Conservation (phyloP, 768 basidiomycete species). For the Pilatotrama ljubarskyi region DNA sequence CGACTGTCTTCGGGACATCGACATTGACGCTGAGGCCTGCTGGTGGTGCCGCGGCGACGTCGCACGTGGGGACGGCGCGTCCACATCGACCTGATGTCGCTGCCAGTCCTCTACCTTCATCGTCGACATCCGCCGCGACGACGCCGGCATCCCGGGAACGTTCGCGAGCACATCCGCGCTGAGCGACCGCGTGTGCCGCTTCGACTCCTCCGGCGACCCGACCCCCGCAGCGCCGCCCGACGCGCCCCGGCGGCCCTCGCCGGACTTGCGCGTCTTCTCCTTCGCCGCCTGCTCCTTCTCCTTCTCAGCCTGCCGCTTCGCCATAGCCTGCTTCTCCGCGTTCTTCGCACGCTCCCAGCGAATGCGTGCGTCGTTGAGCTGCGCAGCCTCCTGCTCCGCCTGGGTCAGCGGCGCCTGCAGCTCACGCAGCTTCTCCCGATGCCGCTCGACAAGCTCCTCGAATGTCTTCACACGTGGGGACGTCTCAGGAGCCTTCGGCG, state of each 20-base stretch:
- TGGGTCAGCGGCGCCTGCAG: conserved; percentile 85
- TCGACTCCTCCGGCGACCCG: conserved; percentile 9
- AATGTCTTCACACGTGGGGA: conserved; percentile 65
- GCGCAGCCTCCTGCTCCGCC: conserved; percentile 74
- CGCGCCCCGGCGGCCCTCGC: conserved; percentile 9
- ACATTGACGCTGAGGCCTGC: conserved; percentile 37
- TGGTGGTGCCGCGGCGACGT: conserved; percentile 9
- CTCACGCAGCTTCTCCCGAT: conserved; percentile 79
- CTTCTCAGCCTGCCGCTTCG: conserved; percentile 71
- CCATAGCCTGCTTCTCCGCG: conserved; percentile 73
- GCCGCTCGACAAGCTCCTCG: conserved; percentile 85
- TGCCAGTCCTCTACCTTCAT: conserved; percentile 89
- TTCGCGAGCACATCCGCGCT: conserved; percentile 63
- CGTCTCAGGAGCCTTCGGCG: conserved; percentile 49
- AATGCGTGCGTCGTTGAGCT: conserved; percentile 70
- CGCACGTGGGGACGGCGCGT: conserved; percentile 14
- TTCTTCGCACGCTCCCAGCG: conserved; percentile 83
- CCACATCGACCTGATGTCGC: conserved; percentile 55
- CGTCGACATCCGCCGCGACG: conserved; percentile 66
- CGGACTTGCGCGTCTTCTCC: conserved; percentile 16
- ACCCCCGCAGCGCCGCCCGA: background rate
- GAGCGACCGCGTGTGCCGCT: conserved; percentile 42
- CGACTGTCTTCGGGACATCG: conserved; percentile 38
- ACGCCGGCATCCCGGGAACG: conserved; percentile 35
- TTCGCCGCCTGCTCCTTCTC: conserved; percentile 52